Base-by-base conservation (phyloP, 768 basidiomycete genomes). In the Mycena leptocephala region DNA sequence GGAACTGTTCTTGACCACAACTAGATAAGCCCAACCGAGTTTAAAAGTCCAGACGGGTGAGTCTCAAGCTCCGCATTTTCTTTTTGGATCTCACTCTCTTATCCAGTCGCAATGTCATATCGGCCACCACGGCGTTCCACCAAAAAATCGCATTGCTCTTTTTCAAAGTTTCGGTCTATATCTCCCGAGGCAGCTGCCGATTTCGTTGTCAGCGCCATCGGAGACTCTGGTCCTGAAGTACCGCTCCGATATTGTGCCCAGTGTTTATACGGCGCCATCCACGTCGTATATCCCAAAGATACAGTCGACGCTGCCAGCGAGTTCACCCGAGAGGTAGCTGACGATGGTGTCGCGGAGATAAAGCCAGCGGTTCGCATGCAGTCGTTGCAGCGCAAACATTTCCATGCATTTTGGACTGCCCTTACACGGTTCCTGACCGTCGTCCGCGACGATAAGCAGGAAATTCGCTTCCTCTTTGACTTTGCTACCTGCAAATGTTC, bases 391-490 rank as follows among this genome's bases (percentile, higher is more conserved):
- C 51, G 66, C 6, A 67, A 67, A 14, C 33, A 67, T 2, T 67
- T 67, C 24, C 66, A 67, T 35, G 20, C 66, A 24, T 67, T 67
- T 24, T 67, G 66, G 66, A 67, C 51, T n/a, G 66, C 51, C 35
- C 5, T 67, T 20, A 28, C 10, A 2, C 66, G 66, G 16, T 67
- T 67, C 48, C 66, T 67, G n/a, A n/a, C n/a, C n/a, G n/a, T n/a
- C n/a, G n/a, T n/a, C n/a, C 66, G 48, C 5, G 51, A 67, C 13
- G 48, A 53, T 10, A 14, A 1, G 8, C 66, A 67, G 35, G n/a
- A 67, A 39, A 67, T 67, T 7, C 5, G 16, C 33, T 55, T 55
- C 51, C 48, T 55, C 30, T 65, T 65, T 46, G 30, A 51, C 22
- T 35, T 65, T 11, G 32, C 32, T 20, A 18, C 5, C 13, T 51